Conservation (phyloP, 352 stramenopile genomes). For the Phytophthora brassicae region DNA sequence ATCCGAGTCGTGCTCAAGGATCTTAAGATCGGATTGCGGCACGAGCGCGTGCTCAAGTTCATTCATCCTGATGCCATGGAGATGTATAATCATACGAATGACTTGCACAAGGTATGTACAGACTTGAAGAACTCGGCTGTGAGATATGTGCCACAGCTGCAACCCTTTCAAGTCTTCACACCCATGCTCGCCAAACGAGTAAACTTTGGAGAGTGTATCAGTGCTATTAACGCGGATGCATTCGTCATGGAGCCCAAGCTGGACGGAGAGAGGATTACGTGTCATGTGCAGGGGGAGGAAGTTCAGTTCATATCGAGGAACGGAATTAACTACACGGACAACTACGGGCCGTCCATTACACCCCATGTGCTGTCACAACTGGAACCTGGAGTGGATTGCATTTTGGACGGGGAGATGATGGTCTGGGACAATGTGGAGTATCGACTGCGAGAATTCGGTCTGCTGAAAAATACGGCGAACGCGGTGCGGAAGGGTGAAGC, state of each 20-base stretch:
- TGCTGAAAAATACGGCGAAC: slow-evolving; percentile 82
- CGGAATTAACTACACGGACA: slow-evolving; percentile 79
- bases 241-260: slow-evolving; percentile 89
- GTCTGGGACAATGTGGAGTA: slow-evolving; percentile 87
- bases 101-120: slow-evolving; percentile 73
- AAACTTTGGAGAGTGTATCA: slow-evolving; percentile 82
- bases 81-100: slow-evolving; percentile 90
- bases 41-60: slow-evolving; percentile 79
- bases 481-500: slow-evolving; percentile 50
- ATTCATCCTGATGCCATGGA: slow-evolving; percentile 81
- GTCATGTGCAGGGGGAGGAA: slow-evolving; percentile 56
- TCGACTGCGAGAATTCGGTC: slow-evolving; percentile 70
- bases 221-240: slow-evolving; percentile 57
- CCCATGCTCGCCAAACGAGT: slow-evolving; percentile 87
- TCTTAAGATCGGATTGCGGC: slow-evolving; percentile 80
- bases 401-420: slow-evolving; percentile 89
- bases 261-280: slow-evolving; percentile 84
- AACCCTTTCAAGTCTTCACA: slow-evolving; percentile 85
- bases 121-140: slow-evolving; percentile 79
- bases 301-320: slow-evolving; percentile 88
- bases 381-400: slow-evolving; percentile 57
- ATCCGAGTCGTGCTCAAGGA: slow-evolving; percentile 85
- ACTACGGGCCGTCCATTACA: slow-evolving; percentile 62
- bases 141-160: slow-evolving; percentile 76
- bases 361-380: slow-evolving; percentile 70